Percentiles rank a stretch among this genome's conserved stretches.
phyloP scores from a whole-genome alignment of 2,329 filamentous ascomycete species.

The Aureobasidium sp. region DNA sequence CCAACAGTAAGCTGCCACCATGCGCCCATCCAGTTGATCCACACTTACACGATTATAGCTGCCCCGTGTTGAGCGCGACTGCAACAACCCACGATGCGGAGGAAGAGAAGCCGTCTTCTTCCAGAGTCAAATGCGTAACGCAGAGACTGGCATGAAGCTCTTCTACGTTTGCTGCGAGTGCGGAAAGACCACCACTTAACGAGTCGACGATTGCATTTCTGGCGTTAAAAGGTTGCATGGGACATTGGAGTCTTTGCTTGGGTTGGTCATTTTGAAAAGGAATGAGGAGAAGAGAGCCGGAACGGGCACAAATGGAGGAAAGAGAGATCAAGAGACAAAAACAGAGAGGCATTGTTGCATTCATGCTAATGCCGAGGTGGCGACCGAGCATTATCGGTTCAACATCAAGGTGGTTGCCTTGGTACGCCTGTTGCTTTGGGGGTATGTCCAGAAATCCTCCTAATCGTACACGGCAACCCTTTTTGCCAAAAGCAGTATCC shows the following conservation, averaged over 20 bases:
- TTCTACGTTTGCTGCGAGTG: constrained; percentile 80
- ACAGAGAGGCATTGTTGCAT: background rate
- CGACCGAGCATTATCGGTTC: background rate
- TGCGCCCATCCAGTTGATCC: constrained; percentile 29
- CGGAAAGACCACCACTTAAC: constrained; percentile 16
- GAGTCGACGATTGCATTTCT: background rate
- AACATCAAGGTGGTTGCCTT: background rate
- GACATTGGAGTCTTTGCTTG: background rate
- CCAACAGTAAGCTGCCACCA: constrained; percentile 69
- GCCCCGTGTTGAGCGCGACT: constrained; percentile 77
- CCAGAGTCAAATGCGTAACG: constrained; percentile 94
- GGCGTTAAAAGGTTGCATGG: background rate
- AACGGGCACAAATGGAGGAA: background rate
- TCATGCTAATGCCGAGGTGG: background rate
- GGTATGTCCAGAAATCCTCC: background rate
- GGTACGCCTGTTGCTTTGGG: background rate
- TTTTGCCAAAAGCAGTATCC: background rate
- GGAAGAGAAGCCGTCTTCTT: constrained; percentile 95
- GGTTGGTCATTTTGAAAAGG: background rate
- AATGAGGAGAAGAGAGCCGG: background rate
- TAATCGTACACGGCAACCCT: constrained; percentile 4
- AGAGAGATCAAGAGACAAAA: background rate
- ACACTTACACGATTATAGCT: constrained; percentile 49
- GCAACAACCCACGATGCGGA: constrained; percentile 61
- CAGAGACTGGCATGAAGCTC: constrained; percentile 84